Base-by-base conservation (phyloP, 257 asterid species). In the Nicotiana obtusifolia region DNA sequence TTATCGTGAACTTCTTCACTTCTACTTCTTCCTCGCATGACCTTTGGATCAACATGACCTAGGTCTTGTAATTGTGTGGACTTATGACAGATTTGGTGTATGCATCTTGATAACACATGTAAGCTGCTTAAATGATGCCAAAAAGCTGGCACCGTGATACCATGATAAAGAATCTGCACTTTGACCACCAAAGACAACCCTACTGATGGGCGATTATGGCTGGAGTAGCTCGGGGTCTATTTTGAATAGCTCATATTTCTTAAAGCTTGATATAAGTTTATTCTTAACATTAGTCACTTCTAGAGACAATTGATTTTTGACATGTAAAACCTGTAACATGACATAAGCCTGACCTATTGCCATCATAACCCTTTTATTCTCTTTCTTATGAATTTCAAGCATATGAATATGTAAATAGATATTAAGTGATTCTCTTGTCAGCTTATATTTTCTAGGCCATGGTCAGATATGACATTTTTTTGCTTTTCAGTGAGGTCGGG, bases 401-500 rank as follows among this genome's bases (percentile, higher is more conserved):
- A 17, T 68, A n/a, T 57, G 85, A 31, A 41, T 75, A 26, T 35
- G 31, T 60, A 2, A n/a, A 13, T 41, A 16, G 22, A 52, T 17
- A 14, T 26, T 17, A n/a, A 67, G 62, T 60, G 13, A 57, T 62
- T 14, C 26, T 65, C 57, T 77, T 22, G 7, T 78, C 9, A 83
- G 67, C 57, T 64, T 73, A 41, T 52, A 44, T 67, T 56, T 41
- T 67, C 20, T 31, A 16, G 47, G 73, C 59, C 24, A 47, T 22
- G 49, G 33, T 79, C 47, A 24, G 81, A 78, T 69, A 41, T 81
- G 86, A 56, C 78, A 77, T 65, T 85, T 78, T 30, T 76, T 85
- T 31, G 64, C 54, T 83, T 87, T 80, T 82, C 84, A 95, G 99
- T 84, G 99, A 94, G 84, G 90, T 85, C 62, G 99, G 98, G 7